Evolutionary conservation across 2,329 filamentous ascomycete genomes (phyloP).

Genomic region (Pestalotiopsis sp.): DNA sequence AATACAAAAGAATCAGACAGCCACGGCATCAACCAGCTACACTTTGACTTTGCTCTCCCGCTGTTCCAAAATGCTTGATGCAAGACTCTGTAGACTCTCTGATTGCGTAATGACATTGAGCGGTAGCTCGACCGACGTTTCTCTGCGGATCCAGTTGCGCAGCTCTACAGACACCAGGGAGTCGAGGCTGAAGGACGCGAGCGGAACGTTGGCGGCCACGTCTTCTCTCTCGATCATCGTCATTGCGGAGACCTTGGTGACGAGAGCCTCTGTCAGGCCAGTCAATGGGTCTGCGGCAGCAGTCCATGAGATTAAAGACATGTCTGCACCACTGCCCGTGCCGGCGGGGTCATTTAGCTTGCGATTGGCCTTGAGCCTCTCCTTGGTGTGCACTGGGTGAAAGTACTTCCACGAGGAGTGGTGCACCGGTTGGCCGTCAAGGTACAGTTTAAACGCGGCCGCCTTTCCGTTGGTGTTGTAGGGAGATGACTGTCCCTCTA

Average conservation of each 20-base stretch:
- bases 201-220: background rate
- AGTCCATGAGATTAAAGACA: background rate
- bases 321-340: no score
- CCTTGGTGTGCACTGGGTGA: background rate
- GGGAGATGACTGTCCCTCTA: background rate
- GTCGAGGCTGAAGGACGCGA: slow-evolving; percentile 7
- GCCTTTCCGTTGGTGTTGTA: background rate
- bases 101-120: no score
- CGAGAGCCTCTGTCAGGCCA: background rate
- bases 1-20: no score
- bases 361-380: background rate
- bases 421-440: no score
- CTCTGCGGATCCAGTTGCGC: slow-evolving; percentile 11
- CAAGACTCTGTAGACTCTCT: no score
- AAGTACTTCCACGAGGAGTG: background rate
- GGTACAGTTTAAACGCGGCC: background rate
- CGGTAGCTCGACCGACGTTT: no score
- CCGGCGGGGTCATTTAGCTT: background rate
- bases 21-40: no score
- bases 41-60: no score
- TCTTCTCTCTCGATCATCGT: slow-evolving; percentile 11
- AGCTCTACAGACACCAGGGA: slow-evolving; percentile 11
- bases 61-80: no score
- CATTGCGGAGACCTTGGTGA: slow-evolving; percentile 7
- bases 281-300: background rate